A percentile compares a stretch with the other conserved stretches of the same genome.
phyloP scores from a whole-genome alignment of 495 filamentous ascomycete species.

The Talaromyces ruber region DNA sequence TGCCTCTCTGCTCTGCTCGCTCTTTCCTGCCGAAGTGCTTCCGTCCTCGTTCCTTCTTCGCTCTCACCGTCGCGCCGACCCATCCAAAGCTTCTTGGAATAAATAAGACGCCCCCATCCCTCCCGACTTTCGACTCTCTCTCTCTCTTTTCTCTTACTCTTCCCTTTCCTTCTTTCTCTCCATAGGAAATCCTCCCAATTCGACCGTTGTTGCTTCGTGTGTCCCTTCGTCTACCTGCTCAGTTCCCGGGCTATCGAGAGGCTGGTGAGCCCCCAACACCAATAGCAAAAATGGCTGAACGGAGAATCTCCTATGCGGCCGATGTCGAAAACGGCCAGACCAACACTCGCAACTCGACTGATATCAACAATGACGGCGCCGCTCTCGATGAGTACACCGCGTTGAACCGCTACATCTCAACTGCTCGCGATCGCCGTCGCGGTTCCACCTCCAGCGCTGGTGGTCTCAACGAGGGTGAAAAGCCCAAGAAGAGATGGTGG shows the following conservation, averaged over 20 bases:
- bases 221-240: constrained; percentile 27
- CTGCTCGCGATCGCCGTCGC: constrained; percentile 51
- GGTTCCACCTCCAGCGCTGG: constrained; percentile 46
- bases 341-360: constrained; percentile 22
- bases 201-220: constrained; percentile 28
- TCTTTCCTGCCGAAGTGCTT: neutral
- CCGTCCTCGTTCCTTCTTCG: neutral
- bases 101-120: constrained; percentile 12
- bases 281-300: constrained; percentile 42
- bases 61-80: neutral
- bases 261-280: constrained; percentile 32
- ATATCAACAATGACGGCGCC: constrained; percentile 19
- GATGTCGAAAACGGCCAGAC: constrained; percentile 43
- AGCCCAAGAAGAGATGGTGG: constrained; percentile 48
- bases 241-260: constrained; percentile 31
- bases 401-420: constrained; percentile 58
- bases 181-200: constrained; percentile 40
- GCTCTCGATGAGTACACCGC: constrained; percentile 44
- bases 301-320: constrained; percentile 46
- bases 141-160: constrained; percentile 13
- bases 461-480: constrained; percentile 26
- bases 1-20: neutral
- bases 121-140: constrained; percentile 16
- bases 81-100: neutral
- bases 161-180: constrained; percentile 14